These are phyloP conservation scores for Mycena venus DNA, from an alignment of 768 basidiomycete genomes.

Conservation along the genomic window DNA sequence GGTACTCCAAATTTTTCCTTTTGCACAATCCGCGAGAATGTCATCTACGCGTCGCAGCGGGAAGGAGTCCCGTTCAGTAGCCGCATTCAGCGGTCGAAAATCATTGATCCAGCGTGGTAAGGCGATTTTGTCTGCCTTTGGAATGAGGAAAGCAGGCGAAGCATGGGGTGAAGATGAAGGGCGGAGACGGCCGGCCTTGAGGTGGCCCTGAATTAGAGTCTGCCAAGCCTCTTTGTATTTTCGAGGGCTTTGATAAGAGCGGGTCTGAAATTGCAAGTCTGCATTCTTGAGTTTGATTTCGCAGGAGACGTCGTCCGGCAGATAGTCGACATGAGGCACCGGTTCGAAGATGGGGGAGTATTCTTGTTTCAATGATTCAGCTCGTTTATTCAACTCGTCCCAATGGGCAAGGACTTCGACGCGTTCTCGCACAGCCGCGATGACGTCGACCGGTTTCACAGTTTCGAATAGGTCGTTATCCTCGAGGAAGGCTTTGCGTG, in stretches of 20 bases:
- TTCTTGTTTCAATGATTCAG: background rate
- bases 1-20: conserved; percentile 51
- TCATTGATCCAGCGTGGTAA: conserved; percentile 54
- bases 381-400: background rate
- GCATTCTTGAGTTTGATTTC: conserved; percentile 45
- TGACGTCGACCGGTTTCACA: background rate
- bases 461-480: background rate
- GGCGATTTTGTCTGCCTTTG: conserved; percentile 42
- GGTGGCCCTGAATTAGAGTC: conserved; percentile 46
- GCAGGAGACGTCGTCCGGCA: conserved; percentile 40
- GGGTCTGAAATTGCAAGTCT: conserved; percentile 24
- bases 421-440: background rate
- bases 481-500: background rate
- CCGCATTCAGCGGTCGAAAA: conserved; percentile 46
- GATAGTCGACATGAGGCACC: conserved; percentile 41
- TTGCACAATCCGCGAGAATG: conserved; percentile 50
- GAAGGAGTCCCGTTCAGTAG: conserved; percentile 43
- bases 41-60: conserved; percentile 46
- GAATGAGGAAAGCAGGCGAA: conserved; percentile 55
- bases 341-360: conserved; percentile 39
- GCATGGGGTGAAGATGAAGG: conserved; percentile 44
- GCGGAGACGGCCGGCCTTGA: conserved; percentile 45
- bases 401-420: background rate
- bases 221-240: conserved; percentile 51
- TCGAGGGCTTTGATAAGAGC: conserved; percentile 47